Percentiles rank a stretch among this genome's conserved stretches.
Conservation (phyloP, 2,329 filamentous ascomycete genomes). For the Ceratocystis colombiana region DNA sequence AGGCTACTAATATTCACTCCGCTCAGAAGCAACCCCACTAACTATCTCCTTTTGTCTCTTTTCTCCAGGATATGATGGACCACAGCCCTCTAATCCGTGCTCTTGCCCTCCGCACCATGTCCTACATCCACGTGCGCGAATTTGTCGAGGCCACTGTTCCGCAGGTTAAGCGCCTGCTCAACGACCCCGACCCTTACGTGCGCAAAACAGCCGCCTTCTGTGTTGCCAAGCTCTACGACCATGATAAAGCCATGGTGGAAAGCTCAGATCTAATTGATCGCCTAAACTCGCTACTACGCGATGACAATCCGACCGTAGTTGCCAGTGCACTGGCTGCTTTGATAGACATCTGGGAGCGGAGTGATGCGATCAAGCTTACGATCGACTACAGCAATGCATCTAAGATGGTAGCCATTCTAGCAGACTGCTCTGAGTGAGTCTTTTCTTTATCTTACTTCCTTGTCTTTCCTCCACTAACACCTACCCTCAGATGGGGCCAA, state of each 20-base stretch:
- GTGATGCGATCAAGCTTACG: slow-evolving; percentile 92
- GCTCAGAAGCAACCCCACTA: neutral
- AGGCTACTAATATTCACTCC: neutral
- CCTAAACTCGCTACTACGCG: slow-evolving; percentile 77
- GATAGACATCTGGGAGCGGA: slow-evolving; percentile 98
- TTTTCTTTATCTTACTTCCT: neutral
- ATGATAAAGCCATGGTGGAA: slow-evolving; percentile 84
- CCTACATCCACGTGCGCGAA: slow-evolving; percentile 91
- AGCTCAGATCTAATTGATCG: slow-evolving; percentile 82
- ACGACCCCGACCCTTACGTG: slow-evolving; percentile 86
- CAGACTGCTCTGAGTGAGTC: slow-evolving; percentile 72
- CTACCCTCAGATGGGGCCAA: slow-evolving; percentile 62
- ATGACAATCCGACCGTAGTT: slow-evolving; percentile 96
- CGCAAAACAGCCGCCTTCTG: slow-evolving; percentile 94
- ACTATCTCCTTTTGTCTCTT: neutral
- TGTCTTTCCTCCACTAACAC: neutral
- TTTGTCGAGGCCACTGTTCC: slow-evolving; percentile 86
- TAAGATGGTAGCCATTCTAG: slow-evolving; percentile 92
- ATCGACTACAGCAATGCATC: slow-evolving; percentile 97
- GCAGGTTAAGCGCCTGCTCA: slow-evolving; percentile 70
- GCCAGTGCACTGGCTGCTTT: slow-evolving; percentile 82
- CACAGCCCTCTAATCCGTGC: slow-evolving; percentile 85
- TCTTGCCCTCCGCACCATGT: slow-evolving; percentile 86
- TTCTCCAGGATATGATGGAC: slow-evolving; percentile 75
- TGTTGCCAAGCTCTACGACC: slow-evolving; percentile 95